A percentile compares a stretch with the other conserved stretches of the same genome.
Conservation (phyloP, 495 filamentous ascomycete genomes). For the Podospora pseudocomata region DNA sequence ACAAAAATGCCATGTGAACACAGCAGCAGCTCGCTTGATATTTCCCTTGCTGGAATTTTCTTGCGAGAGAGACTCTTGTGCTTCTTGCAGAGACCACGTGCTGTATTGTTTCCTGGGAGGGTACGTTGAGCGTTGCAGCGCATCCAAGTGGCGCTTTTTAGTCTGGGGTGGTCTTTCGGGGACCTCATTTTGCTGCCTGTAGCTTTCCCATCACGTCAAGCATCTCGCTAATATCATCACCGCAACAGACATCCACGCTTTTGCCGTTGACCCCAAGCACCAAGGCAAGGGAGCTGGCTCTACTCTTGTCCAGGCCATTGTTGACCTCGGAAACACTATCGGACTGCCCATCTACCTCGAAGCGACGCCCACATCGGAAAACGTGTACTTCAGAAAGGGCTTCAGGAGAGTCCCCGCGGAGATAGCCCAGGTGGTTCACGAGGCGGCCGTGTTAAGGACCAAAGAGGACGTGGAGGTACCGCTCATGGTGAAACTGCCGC, state of each 20-base stretch:
- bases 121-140: neutral
- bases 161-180: neutral
- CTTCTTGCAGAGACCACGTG: neutral
- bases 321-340: slow-evolving; percentile 22
- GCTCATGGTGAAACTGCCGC: slow-evolving; percentile 28
- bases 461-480: slow-evolving; percentile 26
- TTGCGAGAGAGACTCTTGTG: neutral
- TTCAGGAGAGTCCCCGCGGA: slow-evolving; percentile 23
- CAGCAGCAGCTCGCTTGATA: neutral
- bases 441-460: slow-evolving; percentile 18
- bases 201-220: neutral
- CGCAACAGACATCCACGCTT: slow-evolving; percentile 28
- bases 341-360: slow-evolving; percentile 34
- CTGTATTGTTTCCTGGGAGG: neutral
- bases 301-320: slow-evolving; percentile 40
- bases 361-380: slow-evolving; percentile 24
- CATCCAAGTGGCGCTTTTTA: neutral
- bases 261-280: slow-evolving; percentile 32
- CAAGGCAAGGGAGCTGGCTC: slow-evolving; percentile 43
- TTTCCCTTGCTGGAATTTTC: neutral
- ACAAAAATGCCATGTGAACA: neutral
- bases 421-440: slow-evolving; percentile 23
- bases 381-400: slow-evolving; percentile 31
- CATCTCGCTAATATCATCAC: neutral
- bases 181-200: neutral